Percentiles rank a stretch among this genome's conserved stretches.
phyloP scores from a whole-genome alignment of 2,329 filamentous ascomycete species.

The Stachybotrys echinatus region DNA sequence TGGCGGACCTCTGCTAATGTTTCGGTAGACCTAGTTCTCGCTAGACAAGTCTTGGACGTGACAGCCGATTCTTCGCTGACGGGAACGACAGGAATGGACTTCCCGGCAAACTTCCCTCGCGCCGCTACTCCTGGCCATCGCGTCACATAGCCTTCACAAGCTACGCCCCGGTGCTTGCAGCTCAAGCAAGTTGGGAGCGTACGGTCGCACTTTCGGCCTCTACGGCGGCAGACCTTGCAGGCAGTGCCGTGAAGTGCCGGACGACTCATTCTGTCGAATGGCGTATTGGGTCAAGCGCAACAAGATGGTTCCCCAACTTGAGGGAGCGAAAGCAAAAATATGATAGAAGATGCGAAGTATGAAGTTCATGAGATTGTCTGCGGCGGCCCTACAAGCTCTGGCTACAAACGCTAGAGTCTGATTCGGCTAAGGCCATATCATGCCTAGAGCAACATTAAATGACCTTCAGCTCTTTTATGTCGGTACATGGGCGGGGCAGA shows the following conservation, averaged over 20 bases:
- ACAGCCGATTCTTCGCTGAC: neutral
- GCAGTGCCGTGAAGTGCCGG: conserved; percentile 4
- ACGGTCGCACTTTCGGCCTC: conserved; percentile 5
- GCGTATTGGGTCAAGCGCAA: too few relatives aligned
- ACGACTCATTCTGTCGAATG: too few relatives aligned
- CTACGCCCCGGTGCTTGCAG: conserved; percentile 1
- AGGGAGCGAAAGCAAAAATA: too few relatives aligned
- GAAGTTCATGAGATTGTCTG: too few relatives aligned
- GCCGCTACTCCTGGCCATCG: conserved; percentile 4
- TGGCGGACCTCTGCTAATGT: neutral
- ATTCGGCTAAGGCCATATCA: too few relatives aligned
- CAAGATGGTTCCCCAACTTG: too few relatives aligned
- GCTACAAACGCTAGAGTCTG: too few relatives aligned
- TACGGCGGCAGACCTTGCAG: conserved; percentile 3
- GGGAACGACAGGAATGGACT: conserved; percentile 2
- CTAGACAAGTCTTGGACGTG: neutral
- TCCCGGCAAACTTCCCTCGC: conserved; percentile 3
- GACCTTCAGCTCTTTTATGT: too few relatives aligned
- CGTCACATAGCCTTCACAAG: conserved; percentile 4
- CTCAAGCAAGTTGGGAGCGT: conserved; percentile 1
- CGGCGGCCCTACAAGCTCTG: too few relatives aligned
- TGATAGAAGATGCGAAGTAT: too few relatives aligned
- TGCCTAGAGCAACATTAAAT: too few relatives aligned
- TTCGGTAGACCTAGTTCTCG: neutral
- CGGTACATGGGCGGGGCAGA: too few relatives aligned